Evolutionary conservation across 495 filamentous ascomycete species (phyloP).

Genomic region (Aspergillus affinis): DNA sequence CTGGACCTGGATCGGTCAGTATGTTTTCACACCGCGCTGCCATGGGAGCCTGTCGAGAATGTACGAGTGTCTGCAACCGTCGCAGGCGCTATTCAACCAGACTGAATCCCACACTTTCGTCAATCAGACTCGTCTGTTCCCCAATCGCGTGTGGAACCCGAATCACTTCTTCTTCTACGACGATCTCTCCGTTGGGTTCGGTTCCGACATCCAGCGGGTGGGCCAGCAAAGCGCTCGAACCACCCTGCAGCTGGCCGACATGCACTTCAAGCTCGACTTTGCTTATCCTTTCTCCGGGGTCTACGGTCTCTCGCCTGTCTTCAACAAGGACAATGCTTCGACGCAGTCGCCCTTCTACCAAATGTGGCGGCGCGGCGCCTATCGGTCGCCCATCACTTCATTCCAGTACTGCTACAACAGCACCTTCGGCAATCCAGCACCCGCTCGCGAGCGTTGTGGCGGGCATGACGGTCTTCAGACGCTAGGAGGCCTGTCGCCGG

Average conservation of each 20-base stretch:
- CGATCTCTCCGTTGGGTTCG: not conserved
- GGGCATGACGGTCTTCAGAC: not conserved
- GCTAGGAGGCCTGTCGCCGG: not conserved
- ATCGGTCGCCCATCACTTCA: not conserved
- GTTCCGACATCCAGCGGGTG: not conserved
- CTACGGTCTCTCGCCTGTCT: not conserved
- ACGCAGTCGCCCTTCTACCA: not conserved
- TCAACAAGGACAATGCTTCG: not conserved
- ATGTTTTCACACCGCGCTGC: not conserved
- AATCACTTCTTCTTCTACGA: not conserved
- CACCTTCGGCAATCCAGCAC: not conserved
- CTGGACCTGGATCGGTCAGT: not conserved
- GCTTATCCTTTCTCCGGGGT: not conserved
- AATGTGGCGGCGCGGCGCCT: not conserved
- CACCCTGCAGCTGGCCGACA: not conserved
- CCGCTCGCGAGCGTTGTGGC: not conserved
- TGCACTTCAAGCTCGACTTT: not conserved
- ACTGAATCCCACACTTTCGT: not conserved
- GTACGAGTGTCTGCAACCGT: not conserved
- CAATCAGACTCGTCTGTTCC: not conserved
- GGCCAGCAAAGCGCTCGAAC: not conserved
- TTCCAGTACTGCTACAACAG: not conserved
- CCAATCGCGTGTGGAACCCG: not conserved
- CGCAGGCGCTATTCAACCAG: not conserved
- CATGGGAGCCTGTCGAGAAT: not conserved